Conservation (phyloP, 2,329 filamentous ascomycete species). For the Trichophyton equinum region DNA sequence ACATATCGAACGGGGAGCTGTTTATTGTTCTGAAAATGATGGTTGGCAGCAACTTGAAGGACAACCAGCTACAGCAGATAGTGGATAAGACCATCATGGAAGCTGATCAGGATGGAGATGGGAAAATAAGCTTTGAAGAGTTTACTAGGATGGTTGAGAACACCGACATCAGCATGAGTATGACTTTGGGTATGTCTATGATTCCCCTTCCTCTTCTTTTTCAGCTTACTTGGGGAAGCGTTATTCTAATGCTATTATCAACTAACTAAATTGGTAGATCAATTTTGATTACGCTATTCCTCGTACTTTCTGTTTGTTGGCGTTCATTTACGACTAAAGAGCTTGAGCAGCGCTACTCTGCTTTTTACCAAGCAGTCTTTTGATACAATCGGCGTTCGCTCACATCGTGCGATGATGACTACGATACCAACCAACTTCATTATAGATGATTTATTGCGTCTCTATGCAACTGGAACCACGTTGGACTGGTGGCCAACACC, state of each 20-base stretch:
- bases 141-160: slow-evolving; percentile 98
- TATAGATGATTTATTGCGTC: neutral
- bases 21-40: slow-evolving; percentile 99
- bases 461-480: neutral
- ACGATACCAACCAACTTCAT: neutral
- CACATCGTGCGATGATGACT: neutral
- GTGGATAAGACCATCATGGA: slow-evolving; percentile 99
- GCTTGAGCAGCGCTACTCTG: neutral
- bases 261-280: neutral
- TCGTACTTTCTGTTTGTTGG: neutral
- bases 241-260: neutral
- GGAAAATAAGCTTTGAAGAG: slow-evolving; percentile 98
- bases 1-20: slow-evolving; percentile 95
- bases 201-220: neutral
- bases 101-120: slow-evolving; percentile 87
- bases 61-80: slow-evolving; percentile 96
- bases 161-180: slow-evolving; percentile 59
- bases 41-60: slow-evolving; percentile 98
- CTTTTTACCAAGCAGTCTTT: neutral
- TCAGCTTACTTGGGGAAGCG: neutral
- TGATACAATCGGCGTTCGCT: neutral
- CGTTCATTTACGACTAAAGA: neutral
- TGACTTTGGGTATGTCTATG: slow-evolving; percentile 47
- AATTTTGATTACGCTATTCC: neutral
- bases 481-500: neutral